Evolutionary conservation across 208 protist species (phyloP).

Genomic region (Kentomonas sorsogonicus): DNA sequence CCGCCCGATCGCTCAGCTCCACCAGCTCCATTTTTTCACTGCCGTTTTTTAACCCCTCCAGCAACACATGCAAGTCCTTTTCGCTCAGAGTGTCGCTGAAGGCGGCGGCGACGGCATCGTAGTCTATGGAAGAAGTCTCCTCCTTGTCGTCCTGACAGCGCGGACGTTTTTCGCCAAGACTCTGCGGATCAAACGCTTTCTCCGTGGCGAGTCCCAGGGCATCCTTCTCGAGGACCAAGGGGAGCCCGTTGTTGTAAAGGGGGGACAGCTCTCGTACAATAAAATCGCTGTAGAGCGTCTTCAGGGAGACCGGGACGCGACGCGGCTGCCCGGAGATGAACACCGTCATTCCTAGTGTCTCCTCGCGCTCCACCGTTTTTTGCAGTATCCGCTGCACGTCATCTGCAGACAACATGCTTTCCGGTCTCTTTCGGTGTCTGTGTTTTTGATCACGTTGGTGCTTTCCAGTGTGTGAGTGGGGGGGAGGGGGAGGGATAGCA

Average conservation of each 20-base stretch:
- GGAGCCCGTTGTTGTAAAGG: conserved; percentile 48
- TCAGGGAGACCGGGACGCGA: conserved; percentile 39
- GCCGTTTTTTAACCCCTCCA: conserved; percentile 24
- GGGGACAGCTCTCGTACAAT: conserved; percentile 76
- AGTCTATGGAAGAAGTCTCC: no score
- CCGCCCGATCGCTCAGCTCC: conserved; percentile 43
- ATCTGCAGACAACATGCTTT: no score
- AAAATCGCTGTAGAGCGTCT: conserved; percentile 85
- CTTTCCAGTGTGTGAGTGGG: background rate
- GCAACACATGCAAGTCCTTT: conserved; percentile 42
- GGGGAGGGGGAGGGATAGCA: no score
- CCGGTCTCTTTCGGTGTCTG: no score
- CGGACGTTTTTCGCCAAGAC: no score
- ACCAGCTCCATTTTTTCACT: conserved; percentile 23
- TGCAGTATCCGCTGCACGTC: no score
- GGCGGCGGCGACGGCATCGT: conserved; percentile 9
- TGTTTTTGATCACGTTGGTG: no score
- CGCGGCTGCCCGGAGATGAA: no score
- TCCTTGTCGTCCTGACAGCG: no score
- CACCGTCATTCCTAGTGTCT: no score
- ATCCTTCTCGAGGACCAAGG: conserved; percentile 33
- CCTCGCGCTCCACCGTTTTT: no score
- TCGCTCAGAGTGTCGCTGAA: conserved; percentile 28
- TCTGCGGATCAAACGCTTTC: background rate
- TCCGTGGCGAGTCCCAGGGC: background rate